These are phyloP conservation scores for Penicillium sp. DNA, from an alignment of 2,329 filamentous ascomycete species.

Conservation along the genomic window DNA sequence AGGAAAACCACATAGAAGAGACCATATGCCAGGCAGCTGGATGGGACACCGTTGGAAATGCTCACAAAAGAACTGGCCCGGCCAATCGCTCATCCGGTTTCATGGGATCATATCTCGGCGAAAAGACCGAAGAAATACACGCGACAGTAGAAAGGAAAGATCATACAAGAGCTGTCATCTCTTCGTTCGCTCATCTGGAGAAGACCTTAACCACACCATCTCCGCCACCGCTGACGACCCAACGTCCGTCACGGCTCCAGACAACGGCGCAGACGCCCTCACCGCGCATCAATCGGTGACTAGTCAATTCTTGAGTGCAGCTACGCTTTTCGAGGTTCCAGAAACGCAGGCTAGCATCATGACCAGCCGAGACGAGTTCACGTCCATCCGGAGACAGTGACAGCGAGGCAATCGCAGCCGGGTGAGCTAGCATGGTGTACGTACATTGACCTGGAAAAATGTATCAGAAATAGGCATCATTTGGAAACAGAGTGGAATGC, in stretches of 20 bases:
- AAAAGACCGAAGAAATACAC: slow-evolving; percentile 27
- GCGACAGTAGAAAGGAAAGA: slow-evolving; percentile 21
- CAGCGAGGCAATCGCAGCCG: slow-evolving; percentile 85
- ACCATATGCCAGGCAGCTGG: slow-evolving; percentile 34
- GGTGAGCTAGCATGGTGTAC: slow-evolving; percentile 97
- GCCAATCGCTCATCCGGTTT: slow-evolving; percentile 37
- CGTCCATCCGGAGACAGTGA: slow-evolving; percentile 89
- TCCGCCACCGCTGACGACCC: slow-evolving; percentile 91
- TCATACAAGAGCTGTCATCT: slow-evolving; percentile 30
- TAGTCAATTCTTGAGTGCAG: slow-evolving; percentile 93
- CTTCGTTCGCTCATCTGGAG: slow-evolving; percentile 37
- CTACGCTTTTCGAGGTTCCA: slow-evolving; percentile 95
- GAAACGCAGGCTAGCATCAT: slow-evolving; percentile 93
- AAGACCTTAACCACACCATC: slow-evolving; percentile 97
- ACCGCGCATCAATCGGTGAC: slow-evolving; percentile 88
- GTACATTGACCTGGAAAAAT: slow-evolving; percentile 81
- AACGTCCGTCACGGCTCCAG: slow-evolving; percentile 92
- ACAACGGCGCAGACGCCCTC: slow-evolving; percentile 93
- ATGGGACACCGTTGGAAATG: slow-evolving; percentile 37
- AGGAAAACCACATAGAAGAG: slow-evolving; percentile 30
- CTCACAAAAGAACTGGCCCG: slow-evolving; percentile 30
- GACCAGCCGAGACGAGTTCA: slow-evolving; percentile 91
- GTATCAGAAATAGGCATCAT: slow-evolving; percentile 16
- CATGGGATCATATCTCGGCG: slow-evolving; percentile 28
- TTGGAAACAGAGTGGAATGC: background rate